Conservation (phyloP, 1,139 yeast genomes). For the Scheffersomyces lignicola region DNA sequence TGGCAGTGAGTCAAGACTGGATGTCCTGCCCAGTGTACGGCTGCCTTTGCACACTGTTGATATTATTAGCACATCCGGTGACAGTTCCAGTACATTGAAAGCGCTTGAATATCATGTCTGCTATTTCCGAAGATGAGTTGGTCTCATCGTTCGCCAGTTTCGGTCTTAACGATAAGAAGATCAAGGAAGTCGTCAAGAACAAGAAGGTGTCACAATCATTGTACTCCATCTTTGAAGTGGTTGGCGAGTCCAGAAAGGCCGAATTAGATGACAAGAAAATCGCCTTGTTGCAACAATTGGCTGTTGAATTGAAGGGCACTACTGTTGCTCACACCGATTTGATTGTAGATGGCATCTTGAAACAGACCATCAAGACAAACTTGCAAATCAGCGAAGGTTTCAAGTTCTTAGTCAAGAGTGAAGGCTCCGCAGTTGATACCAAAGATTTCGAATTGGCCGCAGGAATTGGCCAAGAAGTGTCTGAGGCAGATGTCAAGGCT, state of each 20-base stretch:
- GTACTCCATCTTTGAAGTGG: constrained; percentile 47
- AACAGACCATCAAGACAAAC: constrained; percentile 62
- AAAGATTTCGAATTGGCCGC: constrained; percentile 57
- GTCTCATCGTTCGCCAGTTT: constrained; percentile 51
- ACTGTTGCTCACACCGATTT: constrained; percentile 45
- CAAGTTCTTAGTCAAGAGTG: constrained; percentile 57
- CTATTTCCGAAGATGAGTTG: constrained; percentile 29
- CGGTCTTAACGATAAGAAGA: constrained; percentile 72
- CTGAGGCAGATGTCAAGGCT: constrained; percentile 60
- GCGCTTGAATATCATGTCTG: too few species aligned
- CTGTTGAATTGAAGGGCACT: constrained; percentile 58
- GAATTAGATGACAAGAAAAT: constrained; percentile 48
- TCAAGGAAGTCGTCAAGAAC: constrained; percentile 77
- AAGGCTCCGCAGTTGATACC: constrained; percentile 34
- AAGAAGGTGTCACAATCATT: constrained; percentile 77
- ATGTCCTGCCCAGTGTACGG: too few species aligned
- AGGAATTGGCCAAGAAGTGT: constrained; percentile 81
- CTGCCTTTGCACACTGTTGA: too few species aligned
- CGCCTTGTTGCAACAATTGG: constrained; percentile 73
- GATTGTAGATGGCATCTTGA: constrained; percentile 61
- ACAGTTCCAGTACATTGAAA: too few species aligned
- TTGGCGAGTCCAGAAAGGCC: constrained; percentile 29
- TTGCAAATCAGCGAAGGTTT: constrained; percentile 82
- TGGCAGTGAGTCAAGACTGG: too few species aligned
- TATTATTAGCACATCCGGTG: too few species aligned